Evolutionary conservation across 2,329 filamentous ascomycete species (phyloP), one percentile per base, ranked within the genome.

Genomic region (Diaporthe velutina): DNA sequence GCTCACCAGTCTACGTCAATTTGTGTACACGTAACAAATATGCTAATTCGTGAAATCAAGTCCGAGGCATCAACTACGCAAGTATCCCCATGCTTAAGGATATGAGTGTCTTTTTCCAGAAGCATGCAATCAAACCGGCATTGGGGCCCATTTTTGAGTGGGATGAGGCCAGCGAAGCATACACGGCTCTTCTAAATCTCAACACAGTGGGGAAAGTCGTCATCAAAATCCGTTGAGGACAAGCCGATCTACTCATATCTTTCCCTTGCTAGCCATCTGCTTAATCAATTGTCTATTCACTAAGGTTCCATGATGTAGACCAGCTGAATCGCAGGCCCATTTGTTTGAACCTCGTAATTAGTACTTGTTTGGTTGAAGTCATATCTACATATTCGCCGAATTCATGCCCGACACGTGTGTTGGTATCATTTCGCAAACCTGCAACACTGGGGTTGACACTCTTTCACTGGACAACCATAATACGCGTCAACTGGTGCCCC

Each of bases 11-110:
- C 10, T 35, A 3, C 22, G 28, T 6, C 22, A n/a, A 2, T 7
- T 7, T 3, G 5, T 22, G 13, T 52, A n/a, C n/a, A n/a, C 38
- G 33, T 25, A 10, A n/a, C n/a, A 38, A 22, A 4, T 52, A 10
- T 54, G 19, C 64, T 68, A 9, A 68, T 33, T 17, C 33, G 4
- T 52, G 15, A 7, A 7, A 40, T 22, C 33, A 13, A 68, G 64
- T 68, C 30, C 64, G 64, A 28, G 64, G 64, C 48, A 40, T 68
- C 40, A 48, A 54, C 33, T 68, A 68, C 17, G 64, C 45, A 4
- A 68, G 48, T 10, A 22, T 68, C 4, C 64, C 64, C 9, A 68
- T 68, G 64, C 64, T 68, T 3, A 33, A 68, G n/a, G 28, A 40
- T 4, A 40, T 68, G 64, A 54, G 33, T 40, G 64, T 33, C n/a